Base-by-base conservation (phyloP, 164 flowering plant species). In the Tetrastigma voinierianum region DNA sequence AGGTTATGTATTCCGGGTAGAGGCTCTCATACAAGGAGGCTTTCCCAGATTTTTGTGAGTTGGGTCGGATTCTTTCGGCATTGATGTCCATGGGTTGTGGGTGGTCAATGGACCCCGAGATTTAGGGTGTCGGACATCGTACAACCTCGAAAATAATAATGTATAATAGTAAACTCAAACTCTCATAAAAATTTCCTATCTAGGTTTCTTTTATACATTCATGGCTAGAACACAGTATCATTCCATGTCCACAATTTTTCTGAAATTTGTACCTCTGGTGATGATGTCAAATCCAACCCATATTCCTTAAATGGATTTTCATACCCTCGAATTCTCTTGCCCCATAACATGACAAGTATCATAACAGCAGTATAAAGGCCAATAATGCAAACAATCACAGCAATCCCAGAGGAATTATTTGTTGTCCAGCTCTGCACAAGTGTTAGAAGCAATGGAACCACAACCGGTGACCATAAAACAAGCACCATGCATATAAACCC, bases 391-490 rank as follows among this genome's bases (percentile, higher is more conserved):
- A 77, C 83, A 74, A 89, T 72, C 74, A 81, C 87, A 61, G 87
- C 87, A 64, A 87, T 65, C 76, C 73, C 80, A 32, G 84, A 77
- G 24, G 96, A 74, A 21, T 53, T 86, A 54, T 75, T 80, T 61
- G 85, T 64, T 51, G 89, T 71, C 97, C 96, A 90, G 72, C 85
- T 78, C 66, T 83, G 94, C 64, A 92, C 82, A 55, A 95, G 84
- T 44, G 90, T 80, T 40, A 97, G 99, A 70, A 95, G 80, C 61
- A 92, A 67, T 24, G 99, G 99, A 70, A 95, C 75, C 59, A 81
- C 80, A 58, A 95, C 83, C 0, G 99, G 99, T 40, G 97, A 81
- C 99, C 99, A 95, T 24, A 95, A 71, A 72, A 95, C 84, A 80
- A 91, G 84, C 77, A 84, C 93, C 97, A 95, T 83, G 72, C 78